Evolutionary conservation across 176 grass and related monocot genomes (phyloP).

Genomic region (Eleusine indica): DNA sequence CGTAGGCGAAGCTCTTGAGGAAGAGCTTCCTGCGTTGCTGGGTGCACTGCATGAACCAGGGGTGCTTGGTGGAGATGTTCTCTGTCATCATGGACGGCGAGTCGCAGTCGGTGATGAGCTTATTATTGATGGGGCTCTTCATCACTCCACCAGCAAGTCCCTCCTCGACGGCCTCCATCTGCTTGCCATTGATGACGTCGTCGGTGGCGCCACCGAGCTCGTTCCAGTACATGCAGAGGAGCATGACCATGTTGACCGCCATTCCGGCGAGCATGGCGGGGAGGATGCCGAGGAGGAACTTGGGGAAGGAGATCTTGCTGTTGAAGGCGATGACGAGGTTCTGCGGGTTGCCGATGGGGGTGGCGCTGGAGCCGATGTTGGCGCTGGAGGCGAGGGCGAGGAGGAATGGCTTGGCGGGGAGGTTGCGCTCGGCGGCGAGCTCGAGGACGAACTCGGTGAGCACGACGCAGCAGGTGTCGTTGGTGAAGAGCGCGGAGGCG

Average conservation of each 20-base stretch:
- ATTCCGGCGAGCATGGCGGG: conserved; percentile 84
- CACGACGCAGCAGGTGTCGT: conserved; percentile 97
- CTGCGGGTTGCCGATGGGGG: conserved; percentile 97
- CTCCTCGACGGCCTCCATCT: conserved; percentile 43
- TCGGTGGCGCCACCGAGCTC: conserved; percentile 35
- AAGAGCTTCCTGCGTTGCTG: conserved; percentile 46
- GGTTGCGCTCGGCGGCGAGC: conserved; percentile 83
- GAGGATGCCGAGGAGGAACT: conserved; percentile 69
- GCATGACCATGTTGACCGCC: conserved; percentile 69
- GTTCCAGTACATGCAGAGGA: conserved; percentile 83
- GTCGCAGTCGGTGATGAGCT: not conserved
- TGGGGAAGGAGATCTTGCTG: conserved; percentile 80
- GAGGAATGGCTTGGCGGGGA: conserved; percentile 83
- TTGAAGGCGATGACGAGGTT: conserved; percentile 89
- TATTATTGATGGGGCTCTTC: conserved; percentile 13
- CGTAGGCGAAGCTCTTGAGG: conserved; percentile 72
- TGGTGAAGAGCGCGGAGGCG: conserved; percentile 85
- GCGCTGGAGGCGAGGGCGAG: conserved; percentile 85
- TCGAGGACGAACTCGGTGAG: conserved; percentile 96
- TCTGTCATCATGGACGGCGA: conserved; percentile 43
- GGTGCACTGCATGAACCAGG: conserved; percentile 65
- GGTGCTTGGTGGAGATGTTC: conserved; percentile 50
- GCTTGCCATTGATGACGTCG: not conserved
- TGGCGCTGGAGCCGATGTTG: conserved; percentile 87
- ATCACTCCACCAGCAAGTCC: not conserved